Percentiles rank a stretch among this genome's conserved stretches.
These are phyloP conservation scores for Apiospora aurea DNA, from an alignment of 2,329 filamentous ascomycete genomes.

Conservation along the genomic window DNA sequence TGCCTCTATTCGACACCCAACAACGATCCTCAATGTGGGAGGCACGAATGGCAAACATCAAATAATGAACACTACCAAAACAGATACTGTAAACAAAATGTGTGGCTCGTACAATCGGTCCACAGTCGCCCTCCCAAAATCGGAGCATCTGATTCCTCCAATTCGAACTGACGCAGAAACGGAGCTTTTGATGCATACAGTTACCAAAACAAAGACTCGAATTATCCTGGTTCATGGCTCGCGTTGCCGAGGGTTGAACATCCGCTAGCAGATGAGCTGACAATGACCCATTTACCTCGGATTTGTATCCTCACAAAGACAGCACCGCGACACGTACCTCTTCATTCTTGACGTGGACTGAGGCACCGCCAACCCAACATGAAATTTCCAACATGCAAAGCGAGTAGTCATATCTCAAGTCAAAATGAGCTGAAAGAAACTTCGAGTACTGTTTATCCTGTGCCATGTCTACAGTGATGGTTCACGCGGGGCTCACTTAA, in stretches of 20 bases:
- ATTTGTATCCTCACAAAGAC: too few species aligned
- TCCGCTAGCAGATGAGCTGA: neutral
- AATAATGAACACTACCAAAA: too few species aligned
- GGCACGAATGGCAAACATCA: too few species aligned
- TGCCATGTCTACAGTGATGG: neutral
- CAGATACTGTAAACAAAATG: too few species aligned
- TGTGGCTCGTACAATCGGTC: too few species aligned
- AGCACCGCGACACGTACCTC: neutral
- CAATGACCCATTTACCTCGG: neutral
- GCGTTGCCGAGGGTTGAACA: neutral
- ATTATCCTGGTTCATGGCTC: neutral
- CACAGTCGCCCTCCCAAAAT: too few species aligned
- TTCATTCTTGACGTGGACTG: neutral
- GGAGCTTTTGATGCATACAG: neutral
- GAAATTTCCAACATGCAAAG: neutral
- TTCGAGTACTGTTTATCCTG: neutral
- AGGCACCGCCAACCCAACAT: neutral
- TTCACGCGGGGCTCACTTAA: neutral
- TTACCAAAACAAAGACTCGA: neutral
- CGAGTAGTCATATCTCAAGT: too few species aligned
- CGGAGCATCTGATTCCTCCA: neutral
- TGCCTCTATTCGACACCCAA: too few species aligned
- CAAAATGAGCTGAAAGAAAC: neutral
- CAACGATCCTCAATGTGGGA: too few species aligned
- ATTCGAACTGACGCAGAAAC: neutral